Base-by-base conservation (phyloP, 179 eudicot genomes). In the Pouteria campechiana region DNA sequence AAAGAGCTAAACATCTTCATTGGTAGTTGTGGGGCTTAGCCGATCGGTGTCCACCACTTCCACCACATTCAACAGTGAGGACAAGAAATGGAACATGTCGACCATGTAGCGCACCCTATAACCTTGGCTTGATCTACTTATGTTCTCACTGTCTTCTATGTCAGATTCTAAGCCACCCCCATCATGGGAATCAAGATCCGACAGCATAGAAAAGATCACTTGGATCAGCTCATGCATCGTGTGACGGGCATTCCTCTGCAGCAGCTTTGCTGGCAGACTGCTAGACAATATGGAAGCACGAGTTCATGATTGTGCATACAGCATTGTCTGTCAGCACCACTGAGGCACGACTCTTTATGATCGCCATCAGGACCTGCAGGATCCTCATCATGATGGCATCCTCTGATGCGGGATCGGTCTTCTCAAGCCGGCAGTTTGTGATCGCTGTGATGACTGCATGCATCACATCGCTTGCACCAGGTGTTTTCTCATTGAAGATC, bases 31-130 rank as follows among this genome's bases (percentile, higher is more conserved):
- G 22, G 76, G 49, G 0, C 48, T 23, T 14, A 46, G 7, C 33
- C 78, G 87, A 37, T 79, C 92, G 0, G 58, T 20, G 41, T 76
- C 92, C 45, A 55, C 54, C 1, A 74, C 39, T 9, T 73, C 87
- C 6, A 87, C 83, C 34, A 87, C 94, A 52, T 92, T 87, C 37
- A 92, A 41, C 50, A 92, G 59, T 6, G 99, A 92, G 59, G 96
- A 87, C 51, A 92, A 51, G 63, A 92, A 92, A 5, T 76, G 96
- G 24, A 92, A 92, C 22, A 87, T 79, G 29, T 92, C 99, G 2
- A 77, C 88, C 0, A 80, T 92, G 7, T 81, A 75, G 2, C 81
- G 73, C 12, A 87, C 55, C 6, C 96, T 73, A 41, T 65, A 79
- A 5, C 94, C 76, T n/a, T n/a, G n/a, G n/a, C n/a, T n/a, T n/a